Evolutionary conservation across 2,329 filamentous ascomycete species (phyloP).

Genomic region (Calonectria hawksworthii): DNA sequence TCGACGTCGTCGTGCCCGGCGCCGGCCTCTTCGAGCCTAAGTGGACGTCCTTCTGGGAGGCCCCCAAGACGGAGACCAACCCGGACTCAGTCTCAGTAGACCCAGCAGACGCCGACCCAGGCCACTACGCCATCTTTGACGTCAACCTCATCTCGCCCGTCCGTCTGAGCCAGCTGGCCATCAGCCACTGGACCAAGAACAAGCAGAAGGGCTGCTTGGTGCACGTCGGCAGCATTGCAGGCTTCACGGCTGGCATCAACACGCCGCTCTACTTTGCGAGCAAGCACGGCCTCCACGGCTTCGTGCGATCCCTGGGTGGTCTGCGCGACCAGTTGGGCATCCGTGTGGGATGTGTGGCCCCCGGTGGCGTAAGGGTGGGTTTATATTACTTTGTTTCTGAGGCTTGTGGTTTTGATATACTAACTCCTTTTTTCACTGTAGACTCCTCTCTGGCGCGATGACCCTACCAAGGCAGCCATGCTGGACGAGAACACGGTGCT

Average conservation of each 20-base stretch:
- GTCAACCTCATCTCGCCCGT: conserved; percentile 56
- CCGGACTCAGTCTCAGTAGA: conserved; percentile 46
- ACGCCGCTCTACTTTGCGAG: conserved; percentile 55
- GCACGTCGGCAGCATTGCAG: conserved; percentile 52
- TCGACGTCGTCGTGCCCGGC: conserved; percentile 55
- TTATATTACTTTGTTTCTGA: not conserved
- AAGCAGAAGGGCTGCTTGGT: conserved; percentile 49
- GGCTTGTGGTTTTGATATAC: not conserved
- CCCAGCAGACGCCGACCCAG: conserved; percentile 45
- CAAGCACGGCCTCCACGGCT: conserved; percentile 55
- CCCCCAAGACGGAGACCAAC: conserved; percentile 49
- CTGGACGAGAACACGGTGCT: conserved; percentile 45
- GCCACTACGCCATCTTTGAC: conserved; percentile 52
- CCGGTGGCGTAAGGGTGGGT: conserved; percentile 50
- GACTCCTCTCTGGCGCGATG: conserved; percentile 52
- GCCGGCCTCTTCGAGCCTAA: conserved; percentile 56
- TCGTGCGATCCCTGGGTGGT: conserved; percentile 49
- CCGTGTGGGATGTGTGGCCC: conserved; percentile 50
- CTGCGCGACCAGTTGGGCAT: conserved; percentile 52
- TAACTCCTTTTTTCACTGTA: conserved; percentile 22
- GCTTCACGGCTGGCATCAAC: conserved; percentile 45
- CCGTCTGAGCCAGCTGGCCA: conserved; percentile 54
- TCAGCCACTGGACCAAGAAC: conserved; percentile 53
- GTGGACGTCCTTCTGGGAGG: conserved; percentile 54
- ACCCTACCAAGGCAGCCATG: conserved; percentile 48